phyloP scores from a whole-genome alignment of 179 eudicot species.

The Sideroxylon spinosum region DNA sequence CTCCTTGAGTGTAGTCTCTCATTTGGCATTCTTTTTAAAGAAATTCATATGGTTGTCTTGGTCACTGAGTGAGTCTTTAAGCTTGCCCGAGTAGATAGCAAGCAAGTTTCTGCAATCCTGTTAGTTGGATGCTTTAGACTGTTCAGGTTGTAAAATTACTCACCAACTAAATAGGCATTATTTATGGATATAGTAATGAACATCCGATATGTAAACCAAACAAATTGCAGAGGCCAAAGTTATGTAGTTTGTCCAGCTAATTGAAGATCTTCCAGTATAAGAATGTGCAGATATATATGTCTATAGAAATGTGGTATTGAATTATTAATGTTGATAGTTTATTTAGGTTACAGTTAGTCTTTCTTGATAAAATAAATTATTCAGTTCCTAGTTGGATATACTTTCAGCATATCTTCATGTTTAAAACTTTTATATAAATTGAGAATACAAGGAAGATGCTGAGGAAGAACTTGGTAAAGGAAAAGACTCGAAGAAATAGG shows the following conservation, averaged over 20 bases:
- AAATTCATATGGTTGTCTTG: not conserved
- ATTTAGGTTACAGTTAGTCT: not conserved
- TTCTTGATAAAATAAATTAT: not conserved
- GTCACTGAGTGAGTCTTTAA: not conserved
- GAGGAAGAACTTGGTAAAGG: not conserved
- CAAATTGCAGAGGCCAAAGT: not conserved
- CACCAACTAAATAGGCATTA: not conserved
- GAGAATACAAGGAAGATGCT: not conserved
- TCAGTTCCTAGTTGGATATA: not conserved
- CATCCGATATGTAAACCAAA: not conserved
- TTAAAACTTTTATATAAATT: not conserved
- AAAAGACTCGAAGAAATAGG: not conserved
- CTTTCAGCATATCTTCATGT: not conserved
- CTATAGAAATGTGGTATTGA: not conserved
- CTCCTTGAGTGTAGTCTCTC: not conserved
- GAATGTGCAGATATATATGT: not conserved
- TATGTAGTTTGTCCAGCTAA: not conserved
- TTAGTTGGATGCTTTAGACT: not conserved
- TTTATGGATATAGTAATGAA: not conserved
- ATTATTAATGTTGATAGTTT: not conserved
- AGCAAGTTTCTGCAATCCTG: constrained; percentile 3
- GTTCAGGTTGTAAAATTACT: not conserved
- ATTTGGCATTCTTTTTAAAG: not conserved
- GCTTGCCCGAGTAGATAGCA: not conserved
- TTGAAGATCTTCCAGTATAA: not conserved